Conservation (phyloP, 2,329 filamentous ascomycete genomes). For the Fusarium camptoceras region DNA sequence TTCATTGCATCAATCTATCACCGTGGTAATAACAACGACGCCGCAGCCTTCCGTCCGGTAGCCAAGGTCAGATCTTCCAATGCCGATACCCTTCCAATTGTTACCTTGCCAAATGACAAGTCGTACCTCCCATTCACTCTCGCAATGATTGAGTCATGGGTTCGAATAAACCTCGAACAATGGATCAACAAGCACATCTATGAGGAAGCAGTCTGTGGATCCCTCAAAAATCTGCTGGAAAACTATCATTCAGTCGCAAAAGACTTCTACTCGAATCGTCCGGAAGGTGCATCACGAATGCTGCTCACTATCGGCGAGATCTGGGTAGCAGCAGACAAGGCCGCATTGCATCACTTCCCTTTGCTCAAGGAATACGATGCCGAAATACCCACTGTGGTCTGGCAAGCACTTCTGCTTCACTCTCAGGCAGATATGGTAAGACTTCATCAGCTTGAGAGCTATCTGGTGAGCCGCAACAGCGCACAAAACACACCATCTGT, state of each 20-base stretch:
- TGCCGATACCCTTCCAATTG: background rate
- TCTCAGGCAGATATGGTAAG: constrained; percentile 58
- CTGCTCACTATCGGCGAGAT: constrained; percentile 67
- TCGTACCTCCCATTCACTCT: constrained; percentile 42
- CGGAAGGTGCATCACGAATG: constrained; percentile 65
- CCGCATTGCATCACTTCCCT: constrained; percentile 52
- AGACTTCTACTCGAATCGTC: constrained; percentile 53
- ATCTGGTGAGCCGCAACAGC: constrained; percentile 45
- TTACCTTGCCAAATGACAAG: background rate
- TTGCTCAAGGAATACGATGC: constrained; percentile 61
- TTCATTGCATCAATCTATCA: constrained; percentile 23
- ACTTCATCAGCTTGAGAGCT: constrained; percentile 59
- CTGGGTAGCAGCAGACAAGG: constrained; percentile 68
- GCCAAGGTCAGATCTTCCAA: background rate
- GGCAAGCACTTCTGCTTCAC: constrained; percentile 60
- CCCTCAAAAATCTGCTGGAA: constrained; percentile 50
- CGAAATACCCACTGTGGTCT: constrained; percentile 54
- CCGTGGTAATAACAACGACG: background rate
- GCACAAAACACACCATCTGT: constrained; percentile 5
- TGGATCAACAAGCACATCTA: constrained; percentile 55
- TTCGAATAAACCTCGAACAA: constrained; percentile 51
- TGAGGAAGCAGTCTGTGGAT: constrained; percentile 41
- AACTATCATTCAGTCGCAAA: constrained; percentile 51
- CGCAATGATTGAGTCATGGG: constrained; percentile 62
- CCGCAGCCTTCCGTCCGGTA: constrained; percentile 9